Percentiles rank a stretch among this genome's conserved stretches.
These are phyloP conservation scores for Hanseniaspora uvarum DNA, from an alignment of 1,139 yeast species.

Conservation along the genomic window DNA sequence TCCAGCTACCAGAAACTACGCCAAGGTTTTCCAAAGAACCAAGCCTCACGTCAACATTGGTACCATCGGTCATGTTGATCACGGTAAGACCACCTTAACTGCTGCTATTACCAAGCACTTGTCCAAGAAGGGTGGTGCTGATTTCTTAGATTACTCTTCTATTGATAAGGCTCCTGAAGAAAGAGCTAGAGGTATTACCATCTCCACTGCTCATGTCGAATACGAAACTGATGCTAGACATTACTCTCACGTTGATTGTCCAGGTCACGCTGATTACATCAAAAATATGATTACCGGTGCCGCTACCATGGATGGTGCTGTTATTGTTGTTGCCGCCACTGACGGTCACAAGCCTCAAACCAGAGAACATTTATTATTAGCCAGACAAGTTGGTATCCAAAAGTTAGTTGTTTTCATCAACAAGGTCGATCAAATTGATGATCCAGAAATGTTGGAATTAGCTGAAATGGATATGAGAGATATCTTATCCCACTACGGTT, in stretches of 20 bases:
- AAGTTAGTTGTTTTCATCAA: conserved; percentile 93
- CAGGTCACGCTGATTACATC: conserved; percentile 98
- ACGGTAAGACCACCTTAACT: conserved; percentile 95
- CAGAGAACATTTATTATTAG: conserved; percentile 93
- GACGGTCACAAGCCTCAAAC: conserved; percentile 99
- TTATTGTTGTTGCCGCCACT: conserved; percentile 96
- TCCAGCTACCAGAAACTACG: conserved; percentile 30
- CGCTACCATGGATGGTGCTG: conserved; percentile 99
- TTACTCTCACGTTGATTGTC: conserved; percentile 95
- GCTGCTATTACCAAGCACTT: conserved; percentile 97
- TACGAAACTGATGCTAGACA: conserved; percentile 88
- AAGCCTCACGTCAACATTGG: conserved; percentile 96
- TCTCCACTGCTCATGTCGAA: conserved; percentile 94
- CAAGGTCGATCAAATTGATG: conserved; percentile 96
- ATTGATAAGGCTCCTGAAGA: conserved; percentile 99
- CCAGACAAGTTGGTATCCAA: conserved; percentile 99
- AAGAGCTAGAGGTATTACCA: conserved; percentile 98
- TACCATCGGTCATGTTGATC: conserved; percentile 95
- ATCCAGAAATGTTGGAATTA: conserved; percentile 97
- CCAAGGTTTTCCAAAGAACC: conserved; percentile 71
- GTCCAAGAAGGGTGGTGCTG: conserved; percentile 81
- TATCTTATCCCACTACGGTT: conserved; percentile 76
- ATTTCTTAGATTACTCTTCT: conserved; percentile 81
- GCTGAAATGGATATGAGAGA: conserved; percentile 99
- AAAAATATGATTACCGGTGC: conserved; percentile 99